Evolutionary conservation across 176 grass and related monocot species (phyloP), one percentile per base, ranked within the genome.

Genomic region (Coix lacrymajobi): DNA sequence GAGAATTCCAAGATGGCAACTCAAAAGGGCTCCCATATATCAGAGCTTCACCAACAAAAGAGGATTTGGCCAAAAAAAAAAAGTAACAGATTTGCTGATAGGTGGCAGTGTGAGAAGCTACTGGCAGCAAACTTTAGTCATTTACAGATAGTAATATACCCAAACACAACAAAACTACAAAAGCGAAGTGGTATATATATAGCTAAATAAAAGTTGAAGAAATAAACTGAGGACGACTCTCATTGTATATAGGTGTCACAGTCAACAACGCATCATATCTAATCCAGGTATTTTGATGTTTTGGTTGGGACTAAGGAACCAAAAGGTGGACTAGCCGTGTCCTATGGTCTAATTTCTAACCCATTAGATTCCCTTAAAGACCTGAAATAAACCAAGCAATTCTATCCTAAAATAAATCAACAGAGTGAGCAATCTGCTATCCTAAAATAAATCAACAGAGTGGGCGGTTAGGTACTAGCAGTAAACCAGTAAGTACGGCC

Each of bases 21-120:
- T 82, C 20, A 39, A 48, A 63, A 38, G 19, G 56, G 72, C 3
- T 28, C 60, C 11, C 31, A 36, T 13, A 9, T 0, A 58, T 3
- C 41, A 68, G 39, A 16, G 14, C 70, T 41, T 62, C 38, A 85
- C 33, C 24, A 41, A 72, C 4, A 44, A 89, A 85, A 52, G 4
- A 32, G 41, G 7, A 65, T 80, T 69, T 52, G 32, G 40, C 71
- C 77, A 81, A 41, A 69, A 81, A 41, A 69, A 81, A 38, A 34
- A 65, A 69, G 81, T 56, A 41, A 19, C 34, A 80, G 11, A 76
- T 80, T 69, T 76, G 5, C 22, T 32, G 30, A 49, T 48, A 80
- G n/a, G 29, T 51, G 40, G 26, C 24, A 26, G 30, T 1, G 22
- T 34, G 32, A 62, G 39, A 61, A 69, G 61, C 9, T 40, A 64